phyloP scores from a whole-genome alignment of 2,329 filamentous ascomycete species.

The Trichoderma endophyticum region DNA sequence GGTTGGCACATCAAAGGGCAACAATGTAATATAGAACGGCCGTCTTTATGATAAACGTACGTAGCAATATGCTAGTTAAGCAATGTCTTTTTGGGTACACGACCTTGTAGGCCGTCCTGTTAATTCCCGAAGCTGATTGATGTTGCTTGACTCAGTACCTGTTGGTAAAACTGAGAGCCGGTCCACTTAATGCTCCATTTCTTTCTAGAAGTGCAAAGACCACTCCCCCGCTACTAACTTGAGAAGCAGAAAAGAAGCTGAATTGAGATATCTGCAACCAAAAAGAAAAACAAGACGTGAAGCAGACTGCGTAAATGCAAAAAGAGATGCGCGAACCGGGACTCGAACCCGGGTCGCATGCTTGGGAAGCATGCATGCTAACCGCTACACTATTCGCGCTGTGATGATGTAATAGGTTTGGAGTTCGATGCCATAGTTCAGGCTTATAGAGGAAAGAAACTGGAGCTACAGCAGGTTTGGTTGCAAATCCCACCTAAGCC shows the following conservation, averaged over 20 bases:
- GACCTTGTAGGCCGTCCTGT: not conserved
- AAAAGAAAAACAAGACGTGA: not conserved
- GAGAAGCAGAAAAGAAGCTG: not conserved
- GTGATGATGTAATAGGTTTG: constrained; percentile 21
- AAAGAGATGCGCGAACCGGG: constrained; percentile 32
- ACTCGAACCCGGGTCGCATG: constrained; percentile 38
- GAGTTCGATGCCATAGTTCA: not conserved
- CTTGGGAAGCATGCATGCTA: constrained; percentile 41
- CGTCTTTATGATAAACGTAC: constrained; percentile 15
- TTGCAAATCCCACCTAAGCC: not conserved
- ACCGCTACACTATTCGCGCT: constrained; percentile 37
- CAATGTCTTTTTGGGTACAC: not conserved
- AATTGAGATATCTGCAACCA: not conserved
- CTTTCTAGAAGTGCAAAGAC: not conserved
- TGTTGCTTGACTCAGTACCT: not conserved
- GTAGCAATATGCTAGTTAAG: constrained; percentile 12
- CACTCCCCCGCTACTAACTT: not conserved
- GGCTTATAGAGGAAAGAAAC: not conserved
- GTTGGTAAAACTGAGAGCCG: not conserved
- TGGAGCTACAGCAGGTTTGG: not conserved
- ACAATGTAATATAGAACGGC: not conserved
- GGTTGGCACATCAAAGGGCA: not conserved
- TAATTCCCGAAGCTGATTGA: not conserved
- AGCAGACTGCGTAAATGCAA: not conserved
- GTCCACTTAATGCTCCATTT: not conserved